Evolutionary conservation across 2,329 filamentous ascomycete genomes (phyloP), one percentile per base, ranked within the genome.

Genomic region (Rutstroemia sp.): DNA sequence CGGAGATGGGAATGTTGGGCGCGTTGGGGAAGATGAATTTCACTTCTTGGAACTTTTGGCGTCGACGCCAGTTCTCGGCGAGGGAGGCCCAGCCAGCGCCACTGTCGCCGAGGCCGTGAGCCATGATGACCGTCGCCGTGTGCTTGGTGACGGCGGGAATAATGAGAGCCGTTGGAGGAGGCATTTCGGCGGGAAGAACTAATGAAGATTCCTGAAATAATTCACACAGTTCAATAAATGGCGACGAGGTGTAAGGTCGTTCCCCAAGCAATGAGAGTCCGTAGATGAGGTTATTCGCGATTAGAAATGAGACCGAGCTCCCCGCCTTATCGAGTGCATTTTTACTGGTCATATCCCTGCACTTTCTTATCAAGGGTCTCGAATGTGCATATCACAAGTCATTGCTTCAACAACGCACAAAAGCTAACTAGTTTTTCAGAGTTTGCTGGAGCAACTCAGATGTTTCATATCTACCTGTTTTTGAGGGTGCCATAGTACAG

Each of bases 21-120:
- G 94, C 94, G 74, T 96, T 89, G 16, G 94, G 94, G 71, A 99
- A 86, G 68, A 99, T 83, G 72, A 97, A 97, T 69, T 92, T 88
- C 70, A 96, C 89, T 73, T 96, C 88, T 57, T 91, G 83, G 61
- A 97, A 89, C 68, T 86, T 86, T 71, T 84, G 81, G 51, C 88
- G 81, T 36, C 86, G 80, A 55, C 90, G 84, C 87, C 88, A 96
- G 72, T 92, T 90, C 76, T 95, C 86, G 34, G 94, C 90, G 19
- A 94, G 81, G 57, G 83, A 84, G 46, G 87, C 80, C 92, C 89
- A 92, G 64, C 88, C 88, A 63, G 82, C 77, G 45, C 87, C 88
- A 30, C 79, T 87, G 70, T 97, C 94, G 61, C 94, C 94, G 40
- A 99, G 78, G 14, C 94, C 94, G 71, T 99, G 94, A 52, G 89